A percentile compares a stretch with the other conserved stretches of the same genome.
Conservation (phyloP, 495 filamentous ascomycete genomes). For the Aspergillus homomorphus region DNA sequence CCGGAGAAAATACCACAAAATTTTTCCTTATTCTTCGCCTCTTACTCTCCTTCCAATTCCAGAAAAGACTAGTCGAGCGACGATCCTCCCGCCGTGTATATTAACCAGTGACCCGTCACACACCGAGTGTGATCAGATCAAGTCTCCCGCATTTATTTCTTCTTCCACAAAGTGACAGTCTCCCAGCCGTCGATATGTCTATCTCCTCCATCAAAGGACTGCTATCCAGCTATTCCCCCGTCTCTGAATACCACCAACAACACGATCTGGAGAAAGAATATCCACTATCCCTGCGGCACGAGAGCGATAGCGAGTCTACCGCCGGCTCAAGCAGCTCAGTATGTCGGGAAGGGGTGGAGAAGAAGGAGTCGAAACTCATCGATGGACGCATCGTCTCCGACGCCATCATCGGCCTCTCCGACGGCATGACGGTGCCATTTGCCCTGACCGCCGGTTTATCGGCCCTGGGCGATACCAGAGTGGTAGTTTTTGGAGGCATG, state of each 20-base stretch:
- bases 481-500: constrained; percentile 57
- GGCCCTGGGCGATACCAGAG: constrained; percentile 50
- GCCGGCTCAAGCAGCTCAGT: constrained; percentile 14
- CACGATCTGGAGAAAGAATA: constrained; percentile 38
- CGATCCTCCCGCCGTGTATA: not conserved
- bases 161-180: too few relatives aligned
- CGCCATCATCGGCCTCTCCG: constrained; percentile 59
- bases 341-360: constrained; percentile 7
- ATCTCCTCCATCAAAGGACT: constrained; percentile 35
- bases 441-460: constrained; percentile 57
- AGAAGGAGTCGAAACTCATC: constrained; percentile 27
- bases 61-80: not conserved
- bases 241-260: constrained; percentile 30
- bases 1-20: not conserved
- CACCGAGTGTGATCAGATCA: not conserved
- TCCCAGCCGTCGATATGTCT: constrained; percentile 27
- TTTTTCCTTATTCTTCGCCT: not conserved
- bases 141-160: not conserved
- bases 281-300: constrained; percentile 20
- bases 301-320: constrained; percentile 20
- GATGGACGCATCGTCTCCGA: constrained; percentile 55
- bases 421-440: constrained; percentile 61
- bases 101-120: not conserved
- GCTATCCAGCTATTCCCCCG: constrained; percentile 37
- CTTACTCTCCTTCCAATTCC: not conserved